phyloP scores from a whole-genome alignment of 164 flowering plant genomes.

The Dillenia suffruticosa region DNA sequence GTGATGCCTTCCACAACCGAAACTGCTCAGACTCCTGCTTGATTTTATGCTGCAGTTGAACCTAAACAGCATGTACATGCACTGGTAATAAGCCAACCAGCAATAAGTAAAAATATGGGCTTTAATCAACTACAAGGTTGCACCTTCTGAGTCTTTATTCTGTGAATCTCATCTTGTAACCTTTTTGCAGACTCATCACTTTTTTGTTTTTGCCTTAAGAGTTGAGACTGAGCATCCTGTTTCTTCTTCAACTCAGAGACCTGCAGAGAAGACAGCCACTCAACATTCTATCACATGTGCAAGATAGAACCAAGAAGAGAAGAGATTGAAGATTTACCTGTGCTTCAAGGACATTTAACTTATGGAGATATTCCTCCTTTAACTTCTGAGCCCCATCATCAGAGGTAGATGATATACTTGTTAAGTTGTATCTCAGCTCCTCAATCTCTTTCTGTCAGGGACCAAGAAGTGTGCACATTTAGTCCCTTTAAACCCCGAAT shows the following conservation, averaged over 20 bases:
- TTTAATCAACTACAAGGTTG: slow-evolving; percentile 4
- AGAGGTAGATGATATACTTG: slow-evolving; percentile 65
- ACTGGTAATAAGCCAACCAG: neutral
- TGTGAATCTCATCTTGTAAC: slow-evolving; percentile 95
- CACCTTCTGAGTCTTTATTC: slow-evolving; percentile 93
- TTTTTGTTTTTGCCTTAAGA: slow-evolving; percentile 90
- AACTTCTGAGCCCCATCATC: slow-evolving; percentile 87
- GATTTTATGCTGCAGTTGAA: slow-evolving; percentile 94
- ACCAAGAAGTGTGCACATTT: neutral
- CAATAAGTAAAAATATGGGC: neutral
- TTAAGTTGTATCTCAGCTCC: slow-evolving; percentile 52
- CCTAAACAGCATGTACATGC: slow-evolving; percentile 33
- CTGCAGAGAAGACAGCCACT: slow-evolving; percentile 29
- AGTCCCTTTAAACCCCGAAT: neutral
- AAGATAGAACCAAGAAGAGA: neutral
- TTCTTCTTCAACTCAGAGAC: slow-evolving; percentile 92
- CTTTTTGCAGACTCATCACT: slow-evolving; percentile 94
- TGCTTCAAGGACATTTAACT: slow-evolving; percentile 74
- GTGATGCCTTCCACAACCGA: slow-evolving; percentile 85
- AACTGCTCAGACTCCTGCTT: slow-evolving; percentile 99
- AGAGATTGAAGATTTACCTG: slow-evolving; percentile 48
- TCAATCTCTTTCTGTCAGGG: slow-evolving; percentile 87
- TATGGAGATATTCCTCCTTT: slow-evolving; percentile 89
- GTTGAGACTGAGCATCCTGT: slow-evolving; percentile 96
- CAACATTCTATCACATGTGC: neutral